These are phyloP conservation scores for Aspergillus sp. DNA, from an alignment of 2,329 filamentous ascomycete species.

Conservation along the genomic window DNA sequence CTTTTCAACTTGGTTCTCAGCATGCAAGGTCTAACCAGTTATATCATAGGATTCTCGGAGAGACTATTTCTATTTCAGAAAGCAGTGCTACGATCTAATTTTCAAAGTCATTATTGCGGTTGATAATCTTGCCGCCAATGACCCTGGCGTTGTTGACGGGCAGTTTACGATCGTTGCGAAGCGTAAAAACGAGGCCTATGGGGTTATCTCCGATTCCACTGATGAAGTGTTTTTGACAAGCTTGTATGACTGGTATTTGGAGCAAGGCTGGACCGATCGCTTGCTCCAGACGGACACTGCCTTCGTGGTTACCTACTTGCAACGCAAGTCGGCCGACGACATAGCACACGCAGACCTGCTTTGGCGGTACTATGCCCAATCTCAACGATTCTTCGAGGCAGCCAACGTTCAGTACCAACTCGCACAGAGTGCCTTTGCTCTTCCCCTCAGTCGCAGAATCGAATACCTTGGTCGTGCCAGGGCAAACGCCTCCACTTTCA, in stretches of 20 bases:
- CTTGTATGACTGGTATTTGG: conserved; percentile 96
- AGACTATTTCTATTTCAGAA: conserved; percentile 64
- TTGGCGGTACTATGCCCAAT: conserved; percentile 87
- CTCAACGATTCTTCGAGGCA: conserved; percentile 77
- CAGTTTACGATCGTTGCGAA: conserved; percentile 69
- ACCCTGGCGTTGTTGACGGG: conserved; percentile 73
- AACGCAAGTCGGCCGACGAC: conserved; percentile 67
- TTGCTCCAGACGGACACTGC: conserved; percentile 79
- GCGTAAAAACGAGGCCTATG: conserved; percentile 82
- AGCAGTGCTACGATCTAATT: conserved; percentile 79
- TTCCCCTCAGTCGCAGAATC: conserved; percentile 80
- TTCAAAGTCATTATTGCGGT: conserved; percentile 75
- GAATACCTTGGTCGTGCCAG: conserved; percentile 86
- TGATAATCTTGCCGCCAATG: conserved; percentile 63
- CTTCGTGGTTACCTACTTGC: conserved; percentile 80
- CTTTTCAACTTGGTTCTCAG: background rate
- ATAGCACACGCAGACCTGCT: conserved; percentile 81
- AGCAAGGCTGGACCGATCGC: conserved; percentile 76
- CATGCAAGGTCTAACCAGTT: conserved; percentile 9
- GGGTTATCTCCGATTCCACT: conserved; percentile 78
- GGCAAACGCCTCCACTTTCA: conserved; percentile 83
- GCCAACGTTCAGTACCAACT: conserved; percentile 81
- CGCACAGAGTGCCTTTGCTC: conserved; percentile 73
- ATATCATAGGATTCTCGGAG: conserved; percentile 59
- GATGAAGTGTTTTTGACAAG: conserved; percentile 95